Base-by-base conservation (phyloP, 805 yeast species). In the Candida gorgasii region DNA sequence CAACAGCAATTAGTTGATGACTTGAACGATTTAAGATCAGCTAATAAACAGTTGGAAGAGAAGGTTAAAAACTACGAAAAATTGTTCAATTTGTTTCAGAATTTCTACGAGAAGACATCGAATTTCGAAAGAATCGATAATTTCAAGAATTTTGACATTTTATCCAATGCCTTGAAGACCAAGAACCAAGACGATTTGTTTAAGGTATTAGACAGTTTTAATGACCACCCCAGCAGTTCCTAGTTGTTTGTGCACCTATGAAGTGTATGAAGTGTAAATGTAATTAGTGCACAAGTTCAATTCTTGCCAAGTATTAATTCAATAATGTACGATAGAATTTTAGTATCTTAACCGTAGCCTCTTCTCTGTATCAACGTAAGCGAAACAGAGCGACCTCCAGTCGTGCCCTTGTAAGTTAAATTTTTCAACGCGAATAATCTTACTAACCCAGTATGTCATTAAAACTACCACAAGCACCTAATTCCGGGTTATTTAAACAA, bases 401-500 rank as follows among this genome's bases (percentile, higher is more conserved):
- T n/a, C n/a, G n/a, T n/a, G n/a, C n/a, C n/a, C n/a, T n/a, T n/a
- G n/a, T n/a, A n/a, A n/a, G n/a, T n/a, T n/a, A 40, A 40, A 34
- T 9, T 39, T 38, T 39, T 38, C 46, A 39, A 32, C 31, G 42
- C 39, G 42, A 35, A 37, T 18, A 13, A 23, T 8, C 26, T 22
- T 11, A 24, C n/a, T 24, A 23, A 35, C 29, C 9, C 5, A 29
- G 9, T 4, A 92, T 92, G 97, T 88, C 97, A 40, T 73, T 93
- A 43, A 86, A 86, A 68, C 72, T 93, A 48, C 99, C 99, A 26
- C 82, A 80, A 53, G 96, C 95, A 38, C 98, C 98, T 34, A 86
- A 87, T 51, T 78, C 96, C 28, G 96, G 96, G 43, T 79, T 93
- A 39, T 93, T 93, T 75, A 93, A 93, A 63, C 96, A 88, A 62